Base-by-base conservation (phyloP, 257 asterid genomes). In the Salvia rosmarinus region DNA sequence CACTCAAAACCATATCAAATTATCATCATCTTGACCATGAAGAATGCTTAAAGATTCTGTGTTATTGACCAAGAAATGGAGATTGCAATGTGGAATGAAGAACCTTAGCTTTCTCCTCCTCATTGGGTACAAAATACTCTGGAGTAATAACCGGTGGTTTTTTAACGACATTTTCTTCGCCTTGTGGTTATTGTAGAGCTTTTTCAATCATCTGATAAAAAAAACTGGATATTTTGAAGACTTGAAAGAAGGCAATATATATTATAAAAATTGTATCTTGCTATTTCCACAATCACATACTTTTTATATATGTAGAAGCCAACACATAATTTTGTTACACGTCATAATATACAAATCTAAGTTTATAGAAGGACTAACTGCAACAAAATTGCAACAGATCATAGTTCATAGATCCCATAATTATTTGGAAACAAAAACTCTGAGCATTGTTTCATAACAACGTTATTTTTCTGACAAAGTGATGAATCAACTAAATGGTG, bases 101-200 rank as follows among this genome's bases (percentile, higher is more conserved):
- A 55, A 84, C 89, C 89, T 86, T 86, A 56, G 80, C 72, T 69
- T 76, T 80, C 75, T 86, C 85, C 73, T 78, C 85, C 39, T 66
- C 77, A 32, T 55, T 46, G 13, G 83, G 64, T 28, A 63, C 14
- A 58, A 72, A 39, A 44, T 65, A 68, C 43, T 80, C 86, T 4
- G 43, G 64, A 68, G 44, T 47, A 68, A 46, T 50, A 46, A 73
- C 74, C 66, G 52, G 78, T 23, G 67, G 21, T 63, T 79, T 23
- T 60, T 67, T 63, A 71, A 17, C 19, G 87, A 80, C 91, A 84
- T 86, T 64, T 75, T 54, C 65, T 76, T 73, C 58, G 20, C 23
- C 70, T 68, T 67, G n/a, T n/a, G n/a, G n/a, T n/a, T n/a, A 55
- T 70, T 50, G 37, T 16, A 34, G 42, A 52, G 49, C 44, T 66